Conservation (phyloP, 2,329 filamentous ascomycete species). For the Hypoxylon sp. region DNA sequence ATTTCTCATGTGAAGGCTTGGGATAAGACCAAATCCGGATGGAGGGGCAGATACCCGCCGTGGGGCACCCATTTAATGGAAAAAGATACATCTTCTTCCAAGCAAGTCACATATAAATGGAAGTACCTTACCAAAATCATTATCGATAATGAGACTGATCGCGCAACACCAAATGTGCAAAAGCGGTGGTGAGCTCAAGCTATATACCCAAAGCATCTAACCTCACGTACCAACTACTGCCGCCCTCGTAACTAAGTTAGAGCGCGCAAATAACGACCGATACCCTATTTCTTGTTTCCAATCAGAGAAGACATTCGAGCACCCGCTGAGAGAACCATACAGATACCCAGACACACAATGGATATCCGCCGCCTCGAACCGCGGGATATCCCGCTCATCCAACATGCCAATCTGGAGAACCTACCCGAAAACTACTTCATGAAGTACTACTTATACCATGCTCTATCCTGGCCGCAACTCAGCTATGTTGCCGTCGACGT, state of each 20-base stretch:
- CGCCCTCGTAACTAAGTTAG: not conserved
- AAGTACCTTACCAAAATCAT: not conserved
- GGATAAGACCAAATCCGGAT: conserved; percentile 14
- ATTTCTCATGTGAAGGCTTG: not conserved
- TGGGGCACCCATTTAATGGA: conserved; percentile 14
- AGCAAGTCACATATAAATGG: not conserved
- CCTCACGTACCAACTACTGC: conserved; percentile 9
- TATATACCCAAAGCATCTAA: too few species aligned
- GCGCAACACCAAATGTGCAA: conserved; percentile 14
- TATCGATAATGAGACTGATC: conserved; percentile 19
- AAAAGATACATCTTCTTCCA: not conserved
- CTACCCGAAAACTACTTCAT: conserved; percentile 99
- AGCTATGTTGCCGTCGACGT: conserved; percentile 97
- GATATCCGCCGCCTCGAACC: conserved; percentile 90
- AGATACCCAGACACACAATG: conserved; percentile 66
- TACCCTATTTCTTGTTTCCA: not conserved
- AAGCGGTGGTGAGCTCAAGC: conserved; percentile 15
- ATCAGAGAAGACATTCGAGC: not conserved
- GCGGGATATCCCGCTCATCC: conserved; percentile 89
- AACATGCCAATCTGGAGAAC: conserved; percentile 99
- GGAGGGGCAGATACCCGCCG: conserved; percentile 26
- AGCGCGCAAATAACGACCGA: not conserved
- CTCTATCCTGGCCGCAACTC: conserved; percentile 96
- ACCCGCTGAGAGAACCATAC: not conserved
- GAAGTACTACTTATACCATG: conserved; percentile 99